These are phyloP conservation scores for Sporormia fimetaria DNA, from an alignment of 495 filamentous ascomycete species.

Conservation along the genomic window DNA sequence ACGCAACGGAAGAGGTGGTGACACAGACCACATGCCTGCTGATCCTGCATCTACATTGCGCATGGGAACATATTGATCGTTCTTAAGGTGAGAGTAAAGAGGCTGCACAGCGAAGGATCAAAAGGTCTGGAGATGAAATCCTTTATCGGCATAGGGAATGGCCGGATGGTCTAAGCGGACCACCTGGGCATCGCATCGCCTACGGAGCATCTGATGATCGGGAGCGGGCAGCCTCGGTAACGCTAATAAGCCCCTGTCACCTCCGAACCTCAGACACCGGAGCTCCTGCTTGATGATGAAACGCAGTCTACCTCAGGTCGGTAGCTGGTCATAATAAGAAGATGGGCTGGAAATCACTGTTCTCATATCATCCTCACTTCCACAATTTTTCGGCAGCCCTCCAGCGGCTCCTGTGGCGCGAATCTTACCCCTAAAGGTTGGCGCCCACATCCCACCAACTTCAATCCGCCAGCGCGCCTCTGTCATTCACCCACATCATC, in stretches of 20 bases:
- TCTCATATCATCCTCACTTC: neutral
- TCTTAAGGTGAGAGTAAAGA: neutral
- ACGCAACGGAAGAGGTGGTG: no score
- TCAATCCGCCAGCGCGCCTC: neutral
- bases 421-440: no score
- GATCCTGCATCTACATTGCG: no score
- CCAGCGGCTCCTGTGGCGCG: no score
- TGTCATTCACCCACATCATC: conserved; percentile 1
- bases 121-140: conserved; percentile 1
- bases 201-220: neutral
- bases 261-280: neutral
- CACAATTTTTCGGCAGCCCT: conserved; percentile 5
- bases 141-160: neutral
- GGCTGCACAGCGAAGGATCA: conserved; percentile 4
- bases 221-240: neutral
- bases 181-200: neutral
- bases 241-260: neutral
- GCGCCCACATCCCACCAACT: conserved; percentile 7
- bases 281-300: conserved; percentile 22
- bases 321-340: conserved; percentile 8
- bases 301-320: conserved; percentile 19
- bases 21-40: no score
- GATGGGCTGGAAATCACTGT: no score
- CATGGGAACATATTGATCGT: no score
- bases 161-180: neutral